phyloP scores from a whole-genome alignment of 441 rosid genomes.

The Jatropha multifida region DNA sequence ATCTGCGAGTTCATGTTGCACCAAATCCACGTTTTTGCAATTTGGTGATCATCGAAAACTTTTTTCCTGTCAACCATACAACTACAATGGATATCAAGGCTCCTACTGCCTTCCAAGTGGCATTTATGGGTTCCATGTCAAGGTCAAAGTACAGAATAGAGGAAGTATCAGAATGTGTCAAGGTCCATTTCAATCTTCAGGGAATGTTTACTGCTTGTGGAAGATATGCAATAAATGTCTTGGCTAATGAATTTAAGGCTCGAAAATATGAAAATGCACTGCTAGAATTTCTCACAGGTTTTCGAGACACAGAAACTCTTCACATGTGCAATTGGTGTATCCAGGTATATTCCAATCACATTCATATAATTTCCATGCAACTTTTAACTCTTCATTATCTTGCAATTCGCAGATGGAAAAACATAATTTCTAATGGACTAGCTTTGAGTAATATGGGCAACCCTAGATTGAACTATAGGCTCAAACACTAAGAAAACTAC shows the following conservation, averaged over 20 bases:
- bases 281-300: neutral
- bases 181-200: constrained; percentile 2
- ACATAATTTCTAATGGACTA: neutral
- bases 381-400: neutral
- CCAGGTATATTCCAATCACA: constrained; percentile 13
- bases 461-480: neutral
- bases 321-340: constrained; percentile 1
- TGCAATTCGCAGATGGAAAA: neutral
- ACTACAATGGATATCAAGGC: constrained; percentile 9
- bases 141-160: constrained; percentile 8
- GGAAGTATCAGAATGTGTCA: neutral
- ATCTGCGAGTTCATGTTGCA: constrained; percentile 6
- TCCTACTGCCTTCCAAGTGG: constrained; percentile 8
- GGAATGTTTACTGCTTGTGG: constrained; percentile 13
- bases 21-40: constrained; percentile 3
- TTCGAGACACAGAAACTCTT: neutral
- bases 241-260: neutral
- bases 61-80: constrained; percentile 10
- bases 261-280: constrained; percentile 2
- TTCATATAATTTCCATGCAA: neutral
- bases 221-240: neutral
- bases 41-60: constrained; percentile 13
- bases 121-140: constrained; percentile 9
- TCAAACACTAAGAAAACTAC: neutral
- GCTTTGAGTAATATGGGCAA: neutral